Conservation (phyloP, 1,139 yeast species). For the Taphrina wiesneri region DNA sequence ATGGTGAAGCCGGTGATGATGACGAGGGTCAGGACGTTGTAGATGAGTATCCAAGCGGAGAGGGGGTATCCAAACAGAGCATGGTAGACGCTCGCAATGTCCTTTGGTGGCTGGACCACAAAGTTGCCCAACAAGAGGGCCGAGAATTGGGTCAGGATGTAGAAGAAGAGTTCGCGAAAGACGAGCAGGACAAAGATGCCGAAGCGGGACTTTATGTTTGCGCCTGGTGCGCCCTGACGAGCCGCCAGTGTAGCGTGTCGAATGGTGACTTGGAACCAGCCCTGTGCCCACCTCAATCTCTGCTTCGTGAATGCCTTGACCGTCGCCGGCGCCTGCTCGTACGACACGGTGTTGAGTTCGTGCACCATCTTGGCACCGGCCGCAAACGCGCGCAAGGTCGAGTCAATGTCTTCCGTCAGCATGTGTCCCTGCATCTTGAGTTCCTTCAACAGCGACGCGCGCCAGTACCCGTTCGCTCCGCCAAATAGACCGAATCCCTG, state of each 20-base stretch:
- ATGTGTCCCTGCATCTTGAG: slow-evolving; percentile 35
- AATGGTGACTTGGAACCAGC: slow-evolving; percentile 33
- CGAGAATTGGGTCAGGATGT: slow-evolving; percentile 31
- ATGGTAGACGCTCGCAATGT: slow-evolving; percentile 31
- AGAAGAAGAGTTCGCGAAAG: slow-evolving; percentile 32
- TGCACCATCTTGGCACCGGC: slow-evolving; percentile 34
- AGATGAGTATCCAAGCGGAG: slow-evolving; percentile 22
- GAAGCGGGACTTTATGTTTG: slow-evolving; percentile 32
- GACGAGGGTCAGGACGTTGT: slow-evolving; percentile 30
- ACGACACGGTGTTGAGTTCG: slow-evolving; percentile 32
- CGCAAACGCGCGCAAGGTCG: slow-evolving; percentile 32
- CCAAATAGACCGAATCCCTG: slow-evolving; percentile 33
- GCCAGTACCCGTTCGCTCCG: slow-evolving; percentile 34
- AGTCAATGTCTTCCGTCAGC: slow-evolving; percentile 33
- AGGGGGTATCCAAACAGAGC: slow-evolving; percentile 30
- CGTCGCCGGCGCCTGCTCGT: slow-evolving; percentile 32
- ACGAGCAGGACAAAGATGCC: slow-evolving; percentile 33
- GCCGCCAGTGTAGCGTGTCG: slow-evolving; percentile 26
- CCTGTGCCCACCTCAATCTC: slow-evolving; percentile 32
- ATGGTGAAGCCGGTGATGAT: slow-evolving; percentile 33
- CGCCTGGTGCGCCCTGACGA: slow-evolving; percentile 33
- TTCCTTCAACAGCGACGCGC: slow-evolving; percentile 30
- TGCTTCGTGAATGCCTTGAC: slow-evolving; percentile 31
- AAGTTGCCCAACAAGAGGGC: slow-evolving; percentile 30
- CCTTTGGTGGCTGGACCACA: slow-evolving; percentile 29